Percentiles rank a stretch among this genome's conserved stretches.
Evolutionary conservation across 1,139 yeast genomes (phyloP).

Genomic region (Candida sp.): DNA sequence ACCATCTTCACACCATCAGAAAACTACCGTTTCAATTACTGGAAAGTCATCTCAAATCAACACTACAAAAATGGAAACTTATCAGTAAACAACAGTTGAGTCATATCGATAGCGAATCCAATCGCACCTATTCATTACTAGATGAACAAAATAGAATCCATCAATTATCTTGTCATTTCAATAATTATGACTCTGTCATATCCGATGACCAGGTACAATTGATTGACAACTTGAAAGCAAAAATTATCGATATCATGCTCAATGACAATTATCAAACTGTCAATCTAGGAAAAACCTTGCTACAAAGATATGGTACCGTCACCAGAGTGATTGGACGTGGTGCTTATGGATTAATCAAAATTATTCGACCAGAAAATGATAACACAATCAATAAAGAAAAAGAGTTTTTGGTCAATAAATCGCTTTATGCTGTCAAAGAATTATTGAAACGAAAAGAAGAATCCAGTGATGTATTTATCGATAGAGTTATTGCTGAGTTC

Average conservation of each 20-base stretch:
- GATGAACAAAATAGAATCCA: constrained; percentile 19
- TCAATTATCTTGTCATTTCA: constrained; percentile 18
- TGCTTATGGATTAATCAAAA: constrained; percentile 80
- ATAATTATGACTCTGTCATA: constrained; percentile 45
- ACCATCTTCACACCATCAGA: constrained; percentile 26
- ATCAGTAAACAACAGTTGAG: neutral
- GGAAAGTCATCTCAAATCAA: constrained; percentile 17
- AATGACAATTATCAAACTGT: constrained; percentile 15
- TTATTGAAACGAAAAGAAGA: constrained; percentile 45
- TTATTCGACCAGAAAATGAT: constrained; percentile 52
- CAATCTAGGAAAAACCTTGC: constrained; percentile 23
- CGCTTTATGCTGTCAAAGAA: constrained; percentile 72
- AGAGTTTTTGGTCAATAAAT: constrained; percentile 28
- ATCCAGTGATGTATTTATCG: constrained; percentile 55
- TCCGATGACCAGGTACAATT: constrained; percentile 51
- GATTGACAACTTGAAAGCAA: constrained; percentile 46
- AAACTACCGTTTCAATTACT: constrained; percentile 15
- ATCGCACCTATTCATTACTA: constrained; percentile 27
- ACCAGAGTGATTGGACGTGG: constrained; percentile 84
- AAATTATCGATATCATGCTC: constrained; percentile 26
- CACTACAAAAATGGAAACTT: constrained; percentile 34
- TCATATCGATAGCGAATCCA: constrained; percentile 2
- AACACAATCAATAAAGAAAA: neutral
- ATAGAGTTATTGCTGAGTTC: constrained; percentile 73
- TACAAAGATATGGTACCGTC: constrained; percentile 73